Evolutionary conservation across 2,329 filamentous ascomycete genomes (phyloP).

Genomic region (Penicillium janthinellum): DNA sequence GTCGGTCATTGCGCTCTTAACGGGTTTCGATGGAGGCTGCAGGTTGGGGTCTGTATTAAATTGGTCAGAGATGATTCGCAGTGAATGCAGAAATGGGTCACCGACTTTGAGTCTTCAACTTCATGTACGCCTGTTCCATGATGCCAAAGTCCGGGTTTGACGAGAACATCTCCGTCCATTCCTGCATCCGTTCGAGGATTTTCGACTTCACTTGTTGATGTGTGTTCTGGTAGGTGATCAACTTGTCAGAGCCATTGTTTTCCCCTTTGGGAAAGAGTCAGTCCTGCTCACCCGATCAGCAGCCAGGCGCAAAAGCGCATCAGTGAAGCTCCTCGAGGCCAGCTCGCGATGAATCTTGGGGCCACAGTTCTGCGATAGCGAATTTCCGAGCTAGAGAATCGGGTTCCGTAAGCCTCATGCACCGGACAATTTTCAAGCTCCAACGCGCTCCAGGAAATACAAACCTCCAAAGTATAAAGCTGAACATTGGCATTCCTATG

Average conservation of each 20-base stretch:
- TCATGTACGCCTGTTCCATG: conserved; percentile 93
- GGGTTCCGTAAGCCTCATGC: conserved; percentile 6
- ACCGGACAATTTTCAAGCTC: background rate
- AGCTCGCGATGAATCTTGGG: conserved; percentile 84
- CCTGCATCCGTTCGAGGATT: conserved; percentile 93
- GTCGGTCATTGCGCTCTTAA: conserved; percentile 89
- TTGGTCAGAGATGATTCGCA: background rate
- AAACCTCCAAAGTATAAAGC: conserved; percentile 85
- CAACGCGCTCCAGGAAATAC: conserved; percentile 18
- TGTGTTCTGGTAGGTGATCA: conserved; percentile 63
- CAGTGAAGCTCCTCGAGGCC: conserved; percentile 88
- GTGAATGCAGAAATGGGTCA: background rate
- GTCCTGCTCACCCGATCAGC: conserved; percentile 66
- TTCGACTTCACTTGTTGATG: conserved; percentile 96
- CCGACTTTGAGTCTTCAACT: conserved; percentile 71
- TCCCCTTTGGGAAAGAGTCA: too few species aligned
- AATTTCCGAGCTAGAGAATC: conserved; percentile 71
- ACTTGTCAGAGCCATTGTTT: background rate
- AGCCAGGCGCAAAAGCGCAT: conserved; percentile 85
- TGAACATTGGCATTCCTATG: conserved; percentile 96
- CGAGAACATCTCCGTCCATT: conserved; percentile 94
- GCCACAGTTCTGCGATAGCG: conserved; percentile 89
- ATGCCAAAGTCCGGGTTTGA: conserved; percentile 89
- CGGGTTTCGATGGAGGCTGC: conserved; percentile 87
- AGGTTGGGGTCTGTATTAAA: conserved; percentile 73